Evolutionary conservation across 805 yeast species (phyloP).

Genomic region (Grigorovia transvaalensis): DNA sequence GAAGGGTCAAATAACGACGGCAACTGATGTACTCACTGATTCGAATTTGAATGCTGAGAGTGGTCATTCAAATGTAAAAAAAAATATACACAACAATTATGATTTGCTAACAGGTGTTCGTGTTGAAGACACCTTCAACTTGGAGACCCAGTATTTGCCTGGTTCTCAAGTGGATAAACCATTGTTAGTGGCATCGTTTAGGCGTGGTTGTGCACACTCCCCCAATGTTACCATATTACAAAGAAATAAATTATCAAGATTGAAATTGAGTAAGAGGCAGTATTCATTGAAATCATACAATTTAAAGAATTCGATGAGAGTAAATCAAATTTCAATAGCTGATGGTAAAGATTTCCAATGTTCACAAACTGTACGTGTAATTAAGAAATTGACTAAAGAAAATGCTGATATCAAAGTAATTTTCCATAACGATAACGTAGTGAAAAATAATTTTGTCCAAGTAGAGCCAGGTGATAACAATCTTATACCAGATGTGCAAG

Average conservation of each 20-base stretch:
- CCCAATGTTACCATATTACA: conserved; percentile 20
- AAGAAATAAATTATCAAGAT: conserved; percentile 14
- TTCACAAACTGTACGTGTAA: conserved; percentile 16
- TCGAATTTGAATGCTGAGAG: too few relatives aligned
- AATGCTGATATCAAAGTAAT: conserved; percentile 25
- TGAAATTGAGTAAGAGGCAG: conserved; percentile 18
- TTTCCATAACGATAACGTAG: conserved; percentile 19
- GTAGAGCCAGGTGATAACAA: background rate
- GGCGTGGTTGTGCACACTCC: conserved; percentile 19
- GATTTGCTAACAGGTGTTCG: conserved; percentile 5
- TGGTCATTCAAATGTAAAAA: background rate
- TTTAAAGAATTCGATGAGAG: conserved; percentile 1
- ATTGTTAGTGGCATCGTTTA: conserved; percentile 22
- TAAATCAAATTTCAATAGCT: background rate
- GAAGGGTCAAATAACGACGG: background rate
- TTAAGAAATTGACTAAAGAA: conserved; percentile 14
- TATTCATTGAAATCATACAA: conserved; percentile 17
- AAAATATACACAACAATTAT: background rate
- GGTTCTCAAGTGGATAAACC: conserved; percentile 17
- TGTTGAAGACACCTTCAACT: conserved; percentile 19
- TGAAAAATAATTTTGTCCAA: conserved; percentile 8
- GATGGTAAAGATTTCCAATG: conserved; percentile 7
- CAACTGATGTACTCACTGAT: background rate
- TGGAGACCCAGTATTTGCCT: conserved; percentile 14
- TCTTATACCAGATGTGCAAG: background rate